Evolutionary conservation across 2,329 filamentous ascomycete species (phyloP), one percentile per base, ranked within the genome.

Genomic region (Tympanopsis confertula): DNA sequence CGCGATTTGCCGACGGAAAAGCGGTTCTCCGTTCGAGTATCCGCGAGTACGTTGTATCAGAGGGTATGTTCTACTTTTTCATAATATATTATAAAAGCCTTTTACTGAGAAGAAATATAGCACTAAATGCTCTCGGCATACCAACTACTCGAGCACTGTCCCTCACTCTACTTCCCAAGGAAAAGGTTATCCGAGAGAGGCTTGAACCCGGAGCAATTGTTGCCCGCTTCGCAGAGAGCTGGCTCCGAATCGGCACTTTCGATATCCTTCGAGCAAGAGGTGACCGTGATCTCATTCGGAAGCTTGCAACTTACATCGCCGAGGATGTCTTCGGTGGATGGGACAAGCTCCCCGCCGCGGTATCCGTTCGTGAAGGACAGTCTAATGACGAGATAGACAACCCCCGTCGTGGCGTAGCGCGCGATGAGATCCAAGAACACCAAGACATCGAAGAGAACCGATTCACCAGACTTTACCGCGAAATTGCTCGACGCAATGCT

Each of bases 201-300:
- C 59, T 83, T 2, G 91, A 98, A 57, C 87, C 89, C 0, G 89
- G 87, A 13, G 91, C 91, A 7, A 91, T 98, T 42, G 91, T 98
- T 12, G 73, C 86, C 19, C 77, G 91, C 10, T 95, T 95, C 52
- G 91, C 91, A 1, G 78, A 94, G 55, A 82, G 74, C 14, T 98
- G 91, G 91, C 60, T 98, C 35, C 73, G 91, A 18, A 77, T 98
- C 37, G 91, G 91, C n/a, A 96, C 82, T 15, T 98, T 98, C 53
- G 93, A 98, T 50, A 71, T 98, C n/a, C 70, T 88, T 5, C 77
- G 87, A 28, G 80, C 82, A 3, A 71, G 91, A 15, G 84, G 85
- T 20, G 87, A 98, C 47, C 69, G 88, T 15, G 69, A 68, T 10
- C 61, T 91, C 29, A 77, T 89, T 15, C 69, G 87, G 5, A 73